Evolutionary conservation across 2,329 filamentous ascomycete genomes (phyloP).

Genomic region (Macrophomina phaseolina): DNA sequence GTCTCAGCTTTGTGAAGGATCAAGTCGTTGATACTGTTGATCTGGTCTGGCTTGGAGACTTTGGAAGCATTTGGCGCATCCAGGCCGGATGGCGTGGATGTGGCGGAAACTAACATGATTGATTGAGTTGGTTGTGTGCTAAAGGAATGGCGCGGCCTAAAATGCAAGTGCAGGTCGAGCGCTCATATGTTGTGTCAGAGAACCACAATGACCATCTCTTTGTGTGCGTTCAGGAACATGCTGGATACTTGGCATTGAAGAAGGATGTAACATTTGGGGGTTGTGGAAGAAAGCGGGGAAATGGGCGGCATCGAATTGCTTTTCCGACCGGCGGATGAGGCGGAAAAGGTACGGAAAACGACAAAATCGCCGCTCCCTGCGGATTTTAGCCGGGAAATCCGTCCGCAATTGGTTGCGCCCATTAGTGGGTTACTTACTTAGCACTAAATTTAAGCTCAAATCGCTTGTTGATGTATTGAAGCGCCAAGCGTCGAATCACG

Average conservation of each 20-base stretch:
- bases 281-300: not conserved
- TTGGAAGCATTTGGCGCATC: constrained; percentile 18
- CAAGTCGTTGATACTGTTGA: constrained; percentile 25
- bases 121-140: not conserved
- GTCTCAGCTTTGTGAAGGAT: constrained; percentile 22
- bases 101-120: constrained; percentile 6
- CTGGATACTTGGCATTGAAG: constrained; percentile 19
- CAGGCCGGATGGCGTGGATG: not conserved
- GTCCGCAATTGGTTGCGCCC: too few species aligned
- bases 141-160: not conserved
- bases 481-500: too few species aligned
- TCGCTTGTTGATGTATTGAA: too few species aligned
- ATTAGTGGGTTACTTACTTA: too few species aligned
- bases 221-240: not conserved
- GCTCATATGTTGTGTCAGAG: not conserved
- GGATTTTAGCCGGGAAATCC: not conserved
- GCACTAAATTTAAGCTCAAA: too few species aligned
- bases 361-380: not conserved
- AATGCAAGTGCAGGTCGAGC: not conserved
- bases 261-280: not conserved
- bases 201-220: not conserved
- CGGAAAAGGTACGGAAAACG: constrained; percentile 5
- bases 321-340: constrained; percentile 7
- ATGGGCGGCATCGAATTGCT: constrained; percentile 10
- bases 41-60: constrained; percentile 14